Evolutionary conservation across 2,329 filamentous ascomycete genomes (phyloP), one percentile per base, ranked within the genome.

Genomic region (Colletotrichum karsti): DNA sequence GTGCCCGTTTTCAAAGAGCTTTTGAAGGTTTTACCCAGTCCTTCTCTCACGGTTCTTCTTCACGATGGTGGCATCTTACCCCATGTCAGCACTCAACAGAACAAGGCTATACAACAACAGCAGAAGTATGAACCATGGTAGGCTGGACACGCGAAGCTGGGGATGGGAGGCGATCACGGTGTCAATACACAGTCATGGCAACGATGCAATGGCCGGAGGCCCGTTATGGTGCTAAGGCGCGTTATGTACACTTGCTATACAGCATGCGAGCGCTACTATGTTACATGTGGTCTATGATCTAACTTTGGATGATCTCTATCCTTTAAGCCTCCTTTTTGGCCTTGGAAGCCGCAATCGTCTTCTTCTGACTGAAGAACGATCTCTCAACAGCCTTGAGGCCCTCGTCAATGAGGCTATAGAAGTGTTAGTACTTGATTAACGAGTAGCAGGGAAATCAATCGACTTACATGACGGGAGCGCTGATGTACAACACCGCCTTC

Each of bases 391-490:
- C 85, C 82, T 98, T 98, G 74, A 97, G 89, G 3, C 88, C 79
- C 81, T 98, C 94, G 72, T 98, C 94, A 72, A 97, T 92, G 62
- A 94, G 72, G 76, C 92, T 94, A 72, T 5, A 15, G 54, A 28
- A n/a, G 7, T 28, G 42, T 70, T 48, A 68, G 55, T 26, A 54
- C 4, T 4, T 18, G 13, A 35, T 35, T 12, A 7, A 5, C 12
- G 2, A 24, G 12, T 33, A 24, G 24, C 56, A 28, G 9, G 5
- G 10, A 13, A 39, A 70, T n/a, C n/a, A n/a, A n/a, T n/a, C n/a
- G n/a, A 88, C 93, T 92, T 87, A 94, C 91, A 99, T 92, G 71
- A 99, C 97, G 46, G 96, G 96, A 18, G 91, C 91, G 80, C 95
- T 98, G 77, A 98, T 96, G 33, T 86, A 80, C 71, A 98, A 76